A percentile compares a stretch with the other conserved stretches of the same genome.
Evolutionary conservation across 2,329 filamentous ascomycete genomes (phyloP).

Genomic region (Exophiala bonariae): DNA sequence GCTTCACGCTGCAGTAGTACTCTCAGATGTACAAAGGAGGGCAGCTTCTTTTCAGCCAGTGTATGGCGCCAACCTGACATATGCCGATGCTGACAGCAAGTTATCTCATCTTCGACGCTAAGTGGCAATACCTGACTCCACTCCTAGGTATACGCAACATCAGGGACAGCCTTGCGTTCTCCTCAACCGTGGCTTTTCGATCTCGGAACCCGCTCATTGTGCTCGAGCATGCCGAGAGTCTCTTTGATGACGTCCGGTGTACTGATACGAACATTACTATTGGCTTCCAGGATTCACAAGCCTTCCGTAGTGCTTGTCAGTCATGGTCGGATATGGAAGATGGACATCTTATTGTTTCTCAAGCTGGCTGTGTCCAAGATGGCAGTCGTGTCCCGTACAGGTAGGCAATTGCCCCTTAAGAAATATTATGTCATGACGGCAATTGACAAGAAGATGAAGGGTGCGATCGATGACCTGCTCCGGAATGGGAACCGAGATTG

Average conservation of each 20-base stretch:
- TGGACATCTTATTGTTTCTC: background rate
- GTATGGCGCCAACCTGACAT: too few species aligned
- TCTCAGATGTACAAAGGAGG: too few species aligned
- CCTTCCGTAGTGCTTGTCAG: background rate
- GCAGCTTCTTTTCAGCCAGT: too few species aligned
- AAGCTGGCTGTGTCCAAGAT: background rate
- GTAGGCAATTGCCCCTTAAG: background rate
- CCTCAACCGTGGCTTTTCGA: background rate
- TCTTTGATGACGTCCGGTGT: conserved; percentile 4
- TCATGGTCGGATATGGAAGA: background rate
- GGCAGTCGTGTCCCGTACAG: background rate
- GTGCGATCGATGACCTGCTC: background rate
- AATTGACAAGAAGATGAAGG: background rate
- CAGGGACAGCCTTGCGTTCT: background rate
- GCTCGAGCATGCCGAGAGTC: conserved; percentile 5
- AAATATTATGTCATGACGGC: background rate
- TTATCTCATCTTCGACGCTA: too few species aligned
- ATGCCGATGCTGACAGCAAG: too few species aligned
- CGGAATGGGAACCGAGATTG: background rate
- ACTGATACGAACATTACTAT: background rate
- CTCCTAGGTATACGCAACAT: too few species aligned
- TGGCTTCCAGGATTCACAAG: background rate
- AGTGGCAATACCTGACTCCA: too few species aligned
- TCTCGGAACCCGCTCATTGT: conserved; percentile 1
- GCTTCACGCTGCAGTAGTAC: too few species aligned